Conservation (phyloP, 1,284 basidiomycete genomes). For the Rhodofomes roseus region DNA sequence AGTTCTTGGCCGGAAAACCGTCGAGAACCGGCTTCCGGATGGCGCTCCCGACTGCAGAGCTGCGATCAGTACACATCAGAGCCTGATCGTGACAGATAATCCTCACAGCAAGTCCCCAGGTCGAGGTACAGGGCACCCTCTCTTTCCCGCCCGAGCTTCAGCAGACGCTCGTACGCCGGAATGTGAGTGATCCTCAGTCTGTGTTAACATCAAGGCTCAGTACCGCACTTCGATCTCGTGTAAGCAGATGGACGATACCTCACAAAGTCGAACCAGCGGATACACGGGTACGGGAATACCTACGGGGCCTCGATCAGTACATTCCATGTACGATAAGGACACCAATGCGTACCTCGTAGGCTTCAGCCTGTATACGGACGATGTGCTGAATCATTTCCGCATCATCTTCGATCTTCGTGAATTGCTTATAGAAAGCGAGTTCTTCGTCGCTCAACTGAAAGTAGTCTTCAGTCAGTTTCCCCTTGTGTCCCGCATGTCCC, state of each 20-base stretch:
- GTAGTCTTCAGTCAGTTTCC: not conserved
- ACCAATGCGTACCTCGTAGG: conserved; percentile 6
- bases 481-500: too few species aligned
- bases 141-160: conserved; percentile 35
- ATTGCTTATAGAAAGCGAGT: conserved; percentile 31
- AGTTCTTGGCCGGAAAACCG: conserved; percentile 30
- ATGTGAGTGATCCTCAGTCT: conserved; percentile 31
- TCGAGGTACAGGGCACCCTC: conserved; percentile 42
- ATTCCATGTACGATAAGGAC: not conserved
- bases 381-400: conserved; percentile 39
- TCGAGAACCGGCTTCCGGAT: conserved; percentile 37
- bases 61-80: too few species aligned
- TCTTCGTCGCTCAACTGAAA: conserved; percentile 8
- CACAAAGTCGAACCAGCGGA: conserved; percentile 13
- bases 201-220: not conserved
- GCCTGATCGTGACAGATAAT: too few species aligned
- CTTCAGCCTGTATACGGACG: conserved; percentile 34
- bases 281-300: conserved; percentile 16
- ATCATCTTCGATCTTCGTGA: conserved; percentile 33
- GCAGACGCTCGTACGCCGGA: conserved; percentile 37
- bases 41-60: conserved; percentile 38
- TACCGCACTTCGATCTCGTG: too few species aligned
- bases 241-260: too few species aligned
- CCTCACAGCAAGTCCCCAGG: conserved; percentile 45
- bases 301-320: not conserved